Conservation (phyloP, 2,329 filamentous ascomycete genomes). For the Nemania sp. region DNA sequence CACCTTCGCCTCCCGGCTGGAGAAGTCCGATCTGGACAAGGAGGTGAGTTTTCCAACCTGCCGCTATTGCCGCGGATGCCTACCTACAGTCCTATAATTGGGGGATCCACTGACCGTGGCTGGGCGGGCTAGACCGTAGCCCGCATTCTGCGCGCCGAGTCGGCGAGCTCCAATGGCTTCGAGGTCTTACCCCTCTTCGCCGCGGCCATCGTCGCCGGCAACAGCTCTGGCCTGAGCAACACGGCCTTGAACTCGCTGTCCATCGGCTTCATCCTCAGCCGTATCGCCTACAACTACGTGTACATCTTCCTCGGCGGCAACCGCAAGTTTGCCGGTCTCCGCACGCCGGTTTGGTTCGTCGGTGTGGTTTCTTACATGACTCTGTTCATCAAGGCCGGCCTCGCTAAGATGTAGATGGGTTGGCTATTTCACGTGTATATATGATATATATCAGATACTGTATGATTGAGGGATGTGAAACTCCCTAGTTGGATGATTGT, state of each 20-base stretch:
- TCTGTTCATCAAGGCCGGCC: constrained; percentile 47
- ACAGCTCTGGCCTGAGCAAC: constrained; percentile 42
- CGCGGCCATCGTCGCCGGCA: constrained; percentile 48
- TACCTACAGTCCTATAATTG: neutral
- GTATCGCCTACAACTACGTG: constrained; percentile 46
- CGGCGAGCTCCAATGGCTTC: constrained; percentile 47
- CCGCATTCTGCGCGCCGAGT: constrained; percentile 47
- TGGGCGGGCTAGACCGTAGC: constrained; percentile 37
- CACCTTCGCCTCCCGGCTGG: constrained; percentile 41
- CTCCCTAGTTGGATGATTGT: neutral
- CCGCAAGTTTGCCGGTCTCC: constrained; percentile 39
- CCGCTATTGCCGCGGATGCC: neutral
- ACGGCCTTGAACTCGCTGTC: constrained; percentile 42
- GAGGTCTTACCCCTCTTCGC: constrained; percentile 50
- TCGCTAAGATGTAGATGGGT: constrained; percentile 31
- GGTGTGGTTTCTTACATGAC: constrained; percentile 38
- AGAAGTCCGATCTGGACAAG: constrained; percentile 47
- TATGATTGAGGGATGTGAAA: constrained; percentile 6
- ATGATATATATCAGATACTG: neutral
- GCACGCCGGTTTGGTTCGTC: constrained; percentile 45
- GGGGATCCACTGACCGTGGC: neutral
- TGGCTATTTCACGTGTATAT: neutral
- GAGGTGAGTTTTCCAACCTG: constrained; percentile 37
- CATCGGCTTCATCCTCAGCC: constrained; percentile 44
- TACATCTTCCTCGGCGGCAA: constrained; percentile 48